Evolutionary conservation across 1,284 basidiomycete genomes (phyloP).

Genomic region (Heterobasidion parviporum): DNA sequence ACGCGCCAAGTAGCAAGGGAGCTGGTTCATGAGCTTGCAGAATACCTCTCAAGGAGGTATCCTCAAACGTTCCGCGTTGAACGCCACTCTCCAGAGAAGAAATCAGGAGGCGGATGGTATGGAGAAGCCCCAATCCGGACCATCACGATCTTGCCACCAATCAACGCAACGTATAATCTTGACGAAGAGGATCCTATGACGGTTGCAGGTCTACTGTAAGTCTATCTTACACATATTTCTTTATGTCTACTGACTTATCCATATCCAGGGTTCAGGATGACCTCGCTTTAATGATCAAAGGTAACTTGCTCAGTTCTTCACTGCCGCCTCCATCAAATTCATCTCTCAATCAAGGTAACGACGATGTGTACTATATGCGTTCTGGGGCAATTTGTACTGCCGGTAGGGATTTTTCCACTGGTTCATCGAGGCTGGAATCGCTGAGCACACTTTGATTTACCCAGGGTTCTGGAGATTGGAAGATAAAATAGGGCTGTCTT

Average conservation of each 20-base stretch:
- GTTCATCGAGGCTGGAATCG: not conserved
- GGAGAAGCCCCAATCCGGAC: constrained; percentile 39
- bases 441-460: not conserved
- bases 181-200: constrained; percentile 50
- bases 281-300: constrained; percentile 71
- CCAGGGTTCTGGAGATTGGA: constrained; percentile 70
- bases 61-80: constrained; percentile 47
- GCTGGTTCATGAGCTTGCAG: constrained; percentile 55
- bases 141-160: constrained; percentile 48
- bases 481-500: constrained; percentile 67
- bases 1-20: constrained; percentile 35
- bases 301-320: not conserved
- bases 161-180: constrained; percentile 44
- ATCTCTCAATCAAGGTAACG: constrained; percentile 23
- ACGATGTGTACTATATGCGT: constrained; percentile 63
- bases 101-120: constrained; percentile 38
- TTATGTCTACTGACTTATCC: not conserved
- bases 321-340: not conserved
- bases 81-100: constrained; percentile 22
- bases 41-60: constrained; percentile 56
- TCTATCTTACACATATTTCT: not conserved
- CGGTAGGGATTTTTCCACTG: constrained; percentile 24
- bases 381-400: constrained; percentile 58
- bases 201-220: constrained; percentile 45
- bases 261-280: constrained; percentile 55